These are phyloP conservation scores for Penicillium crystallinum DNA, from an alignment of 495 filamentous ascomycete genomes.

Conservation along the genomic window DNA sequence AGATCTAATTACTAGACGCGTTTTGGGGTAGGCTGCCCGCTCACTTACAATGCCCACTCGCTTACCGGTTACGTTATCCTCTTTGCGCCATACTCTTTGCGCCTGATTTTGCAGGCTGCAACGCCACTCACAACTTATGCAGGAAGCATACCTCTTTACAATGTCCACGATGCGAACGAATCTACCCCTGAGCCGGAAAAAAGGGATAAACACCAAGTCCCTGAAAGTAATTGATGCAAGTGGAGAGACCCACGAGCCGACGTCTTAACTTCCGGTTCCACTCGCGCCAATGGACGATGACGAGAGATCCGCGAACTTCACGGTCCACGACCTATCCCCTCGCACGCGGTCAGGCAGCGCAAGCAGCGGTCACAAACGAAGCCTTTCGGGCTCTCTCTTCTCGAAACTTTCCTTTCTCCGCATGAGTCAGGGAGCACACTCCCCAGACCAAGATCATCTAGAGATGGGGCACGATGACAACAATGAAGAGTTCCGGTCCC, in stretches of 20 bases:
- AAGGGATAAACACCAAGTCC: background rate
- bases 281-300: conserved; percentile 34
- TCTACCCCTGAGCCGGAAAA: background rate
- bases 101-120: conserved; percentile 5
- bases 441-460: conserved; percentile 34
- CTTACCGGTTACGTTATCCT: too few species aligned
- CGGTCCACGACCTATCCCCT: conserved; percentile 22
- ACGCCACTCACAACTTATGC: background rate
- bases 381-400: conserved; percentile 57
- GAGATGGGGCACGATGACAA: conserved; percentile 37
- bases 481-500: conserved; percentile 26
- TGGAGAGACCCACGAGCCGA: conserved; percentile 20
- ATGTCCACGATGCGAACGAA: background rate
- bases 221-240: conserved; percentile 10
- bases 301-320: conserved; percentile 9
- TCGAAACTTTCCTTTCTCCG: conserved; percentile 53
- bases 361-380: conserved; percentile 55
- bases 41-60: too few species aligned
- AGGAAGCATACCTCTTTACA: background rate
- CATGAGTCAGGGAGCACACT: conserved; percentile 34
- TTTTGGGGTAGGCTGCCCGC: too few species aligned
- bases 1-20: too few species aligned
- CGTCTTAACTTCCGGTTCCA: conserved; percentile 10
- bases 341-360: conserved; percentile 37
- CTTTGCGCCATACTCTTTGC: too few species aligned